Evolutionary conservation across 495 filamentous ascomycete genomes (phyloP).

Genomic region (Daldinia grandis): DNA sequence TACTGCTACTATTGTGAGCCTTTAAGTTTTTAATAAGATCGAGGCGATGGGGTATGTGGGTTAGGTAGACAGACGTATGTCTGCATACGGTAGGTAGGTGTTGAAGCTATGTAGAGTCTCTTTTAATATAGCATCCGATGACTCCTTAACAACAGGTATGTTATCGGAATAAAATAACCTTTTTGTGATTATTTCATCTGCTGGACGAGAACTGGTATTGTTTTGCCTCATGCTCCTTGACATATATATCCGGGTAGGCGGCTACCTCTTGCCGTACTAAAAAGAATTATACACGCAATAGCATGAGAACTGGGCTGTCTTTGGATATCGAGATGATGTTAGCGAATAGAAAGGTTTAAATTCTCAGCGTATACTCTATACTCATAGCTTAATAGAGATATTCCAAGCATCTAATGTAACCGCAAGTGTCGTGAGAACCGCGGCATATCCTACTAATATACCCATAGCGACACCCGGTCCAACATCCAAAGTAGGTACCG

Average conservation of each 20-base stretch:
- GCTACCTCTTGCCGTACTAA: background rate
- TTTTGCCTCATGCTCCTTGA: background rate
- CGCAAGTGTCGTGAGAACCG: conserved; percentile 70
- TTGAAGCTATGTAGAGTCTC: background rate
- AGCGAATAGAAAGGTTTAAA: background rate
- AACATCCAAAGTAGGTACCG: conserved; percentile 78
- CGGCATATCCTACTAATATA: conserved; percentile 76
- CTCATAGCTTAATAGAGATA: conserved; percentile 78
- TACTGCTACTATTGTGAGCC: background rate
- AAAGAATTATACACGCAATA: background rate
- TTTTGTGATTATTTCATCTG: background rate
- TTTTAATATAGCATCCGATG: background rate
- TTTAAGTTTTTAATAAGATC: background rate
- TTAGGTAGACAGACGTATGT: background rate
- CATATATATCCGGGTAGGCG: background rate
- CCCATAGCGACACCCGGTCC: conserved; percentile 69
- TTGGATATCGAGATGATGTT: background rate
- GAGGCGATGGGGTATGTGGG: background rate
- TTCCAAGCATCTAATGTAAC: conserved; percentile 74
- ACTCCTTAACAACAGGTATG: background rate
- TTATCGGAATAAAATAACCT: background rate
- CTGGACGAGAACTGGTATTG: background rate
- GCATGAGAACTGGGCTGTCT: background rate
- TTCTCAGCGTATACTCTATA: background rate
- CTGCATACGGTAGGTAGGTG: no score